These are phyloP conservation scores for Diutina ranongensis DNA, from an alignment of 1,139 yeast species.

Conservation along the genomic window DNA sequence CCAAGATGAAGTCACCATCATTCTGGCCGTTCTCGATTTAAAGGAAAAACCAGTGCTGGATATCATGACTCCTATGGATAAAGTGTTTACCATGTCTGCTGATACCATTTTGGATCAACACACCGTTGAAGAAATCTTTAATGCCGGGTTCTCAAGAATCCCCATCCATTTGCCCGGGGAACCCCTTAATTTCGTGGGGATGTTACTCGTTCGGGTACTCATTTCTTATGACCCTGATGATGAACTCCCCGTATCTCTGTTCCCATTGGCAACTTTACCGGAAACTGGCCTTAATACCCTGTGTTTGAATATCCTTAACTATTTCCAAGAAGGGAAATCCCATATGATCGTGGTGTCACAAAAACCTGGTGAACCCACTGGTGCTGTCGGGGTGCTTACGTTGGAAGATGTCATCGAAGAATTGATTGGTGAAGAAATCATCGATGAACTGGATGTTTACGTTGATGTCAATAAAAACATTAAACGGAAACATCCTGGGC, in stretches of 20 bases:
- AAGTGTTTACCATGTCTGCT: slow-evolving; percentile 82
- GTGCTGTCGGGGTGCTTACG: slow-evolving; percentile 86
- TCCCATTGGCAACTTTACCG: slow-evolving; percentile 92
- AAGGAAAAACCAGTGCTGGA: slow-evolving; percentile 80
- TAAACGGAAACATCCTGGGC: slow-evolving; percentile 76
- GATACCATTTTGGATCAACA: slow-evolving; percentile 74
- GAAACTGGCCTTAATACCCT: slow-evolving; percentile 90
- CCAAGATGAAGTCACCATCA: slow-evolving; percentile 92
- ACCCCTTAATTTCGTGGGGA: slow-evolving; percentile 85
- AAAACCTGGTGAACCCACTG: slow-evolving; percentile 76
- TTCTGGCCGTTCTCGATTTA: slow-evolving; percentile 84
- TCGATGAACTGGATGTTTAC: slow-evolving; percentile 94
- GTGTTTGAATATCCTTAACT: slow-evolving; percentile 84
- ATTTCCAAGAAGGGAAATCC: slow-evolving; percentile 95
- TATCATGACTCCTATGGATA: slow-evolving; percentile 91
- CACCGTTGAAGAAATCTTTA: slow-evolving; percentile 81
- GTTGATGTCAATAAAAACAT: slow-evolving; percentile 83
- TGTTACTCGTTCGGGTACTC: slow-evolving; percentile 84
- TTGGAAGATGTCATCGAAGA: slow-evolving; percentile 96
- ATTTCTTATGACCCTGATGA: slow-evolving; percentile 97
- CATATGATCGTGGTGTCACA: slow-evolving; percentile 94
- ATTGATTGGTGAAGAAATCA: slow-evolving; percentile 93
- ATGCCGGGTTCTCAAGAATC: slow-evolving; percentile 89
- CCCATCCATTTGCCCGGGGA: slow-evolving; percentile 92
- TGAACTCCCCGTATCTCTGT: slow-evolving; percentile 81